phyloP scores from a whole-genome alignment of 2,329 filamentous ascomycete genomes.

The Cucurbitaria berberidis region DNA sequence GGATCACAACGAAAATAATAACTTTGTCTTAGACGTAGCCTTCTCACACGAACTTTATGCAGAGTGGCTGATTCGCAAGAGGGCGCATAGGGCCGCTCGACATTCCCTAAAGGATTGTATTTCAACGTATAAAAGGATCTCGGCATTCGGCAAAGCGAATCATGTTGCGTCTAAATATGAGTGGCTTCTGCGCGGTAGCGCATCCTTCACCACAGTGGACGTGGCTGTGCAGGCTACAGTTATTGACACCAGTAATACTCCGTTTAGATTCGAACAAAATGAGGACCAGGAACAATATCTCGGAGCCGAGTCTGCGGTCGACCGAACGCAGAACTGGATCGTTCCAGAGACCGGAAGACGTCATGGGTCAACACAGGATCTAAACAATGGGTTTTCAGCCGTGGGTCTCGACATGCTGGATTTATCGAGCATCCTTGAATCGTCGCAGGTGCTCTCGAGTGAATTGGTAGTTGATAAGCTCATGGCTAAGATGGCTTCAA shows the following conservation, averaged over 20 bases:
- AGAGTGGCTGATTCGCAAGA: slow-evolving; percentile 70
- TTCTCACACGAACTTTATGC: slow-evolving; percentile 76
- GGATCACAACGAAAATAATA: slow-evolving; percentile 72
- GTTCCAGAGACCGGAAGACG: slow-evolving; percentile 53
- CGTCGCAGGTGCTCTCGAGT: slow-evolving; percentile 79
- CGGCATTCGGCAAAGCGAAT: slow-evolving; percentile 71
- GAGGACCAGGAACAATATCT: slow-evolving; percentile 50
- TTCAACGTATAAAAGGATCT: slow-evolving; percentile 70
- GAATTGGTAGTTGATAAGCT: slow-evolving; percentile 77
- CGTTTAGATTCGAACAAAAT: slow-evolving; percentile 54
- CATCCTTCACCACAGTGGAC: slow-evolving; percentile 66
- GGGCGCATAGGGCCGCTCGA: slow-evolving; percentile 70
- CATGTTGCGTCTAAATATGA: slow-evolving; percentile 72
- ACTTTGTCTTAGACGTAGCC: slow-evolving; percentile 73
- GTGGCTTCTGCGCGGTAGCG: slow-evolving; percentile 68
- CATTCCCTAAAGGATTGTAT: slow-evolving; percentile 72
- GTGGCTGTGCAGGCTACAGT: slow-evolving; percentile 73
- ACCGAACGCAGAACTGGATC: slow-evolving; percentile 58
- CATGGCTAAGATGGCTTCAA: slow-evolving; percentile 80
- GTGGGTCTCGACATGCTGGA: slow-evolving; percentile 79
- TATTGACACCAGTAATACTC: slow-evolving; percentile 53
- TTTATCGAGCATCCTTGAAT: slow-evolving; percentile 77
- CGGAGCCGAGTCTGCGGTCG: slow-evolving; percentile 48
- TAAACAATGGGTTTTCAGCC: slow-evolving; percentile 69
- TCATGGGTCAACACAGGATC: slow-evolving; percentile 56